Evolutionary conservation across 1,284 basidiomycete species (phyloP).

Genomic region (Taiwanofungus camphoratus): DNA sequence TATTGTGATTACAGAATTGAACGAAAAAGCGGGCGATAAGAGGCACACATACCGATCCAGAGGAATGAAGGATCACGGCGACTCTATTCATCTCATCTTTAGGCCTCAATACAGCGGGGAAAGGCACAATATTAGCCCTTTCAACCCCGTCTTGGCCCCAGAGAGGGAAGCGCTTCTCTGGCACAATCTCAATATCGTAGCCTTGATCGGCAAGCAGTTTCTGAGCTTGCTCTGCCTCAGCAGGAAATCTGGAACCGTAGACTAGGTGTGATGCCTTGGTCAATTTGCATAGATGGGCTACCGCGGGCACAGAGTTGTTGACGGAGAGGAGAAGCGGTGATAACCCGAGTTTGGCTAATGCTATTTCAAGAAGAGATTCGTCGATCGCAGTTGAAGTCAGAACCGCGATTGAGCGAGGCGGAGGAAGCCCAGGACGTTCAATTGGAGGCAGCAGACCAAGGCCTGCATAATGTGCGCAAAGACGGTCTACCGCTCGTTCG

Average conservation of each 20-base stretch:
- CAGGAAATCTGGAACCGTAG: slow-evolving; percentile 35
- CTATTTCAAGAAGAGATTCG: slow-evolving; percentile 40
- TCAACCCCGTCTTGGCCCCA: slow-evolving; percentile 31
- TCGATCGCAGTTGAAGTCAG: slow-evolving; percentile 37
- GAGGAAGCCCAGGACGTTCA: slow-evolving; percentile 12
- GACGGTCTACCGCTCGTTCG: slow-evolving; percentile 10
- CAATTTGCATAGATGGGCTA: slow-evolving; percentile 47
- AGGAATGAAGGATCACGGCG: slow-evolving; percentile 55
- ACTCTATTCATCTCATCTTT: slow-evolving; percentile 39
- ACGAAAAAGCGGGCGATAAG: no score
- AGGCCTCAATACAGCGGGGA: slow-evolving; percentile 29
- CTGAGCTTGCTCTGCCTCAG: slow-evolving; percentile 23
- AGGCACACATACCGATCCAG: slow-evolving; percentile 48
- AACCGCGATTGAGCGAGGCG: slow-evolving; percentile 29
- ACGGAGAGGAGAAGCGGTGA: slow-evolving; percentile 43
- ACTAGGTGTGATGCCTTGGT: slow-evolving; percentile 44
- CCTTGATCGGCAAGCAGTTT: slow-evolving; percentile 27
- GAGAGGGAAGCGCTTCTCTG: slow-evolving; percentile 37
- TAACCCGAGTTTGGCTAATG: slow-evolving; percentile 36
- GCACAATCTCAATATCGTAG: slow-evolving; percentile 27
- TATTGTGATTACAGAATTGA: not conserved
- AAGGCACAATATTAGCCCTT: slow-evolving; percentile 4
- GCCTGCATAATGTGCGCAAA: slow-evolving; percentile 7
- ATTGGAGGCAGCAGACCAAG: slow-evolving; percentile 5
- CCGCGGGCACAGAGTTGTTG: slow-evolving; percentile 52